phyloP scores from a whole-genome alignment of 106 monocot species.

The Phalaenopsis equestris region DNA sequence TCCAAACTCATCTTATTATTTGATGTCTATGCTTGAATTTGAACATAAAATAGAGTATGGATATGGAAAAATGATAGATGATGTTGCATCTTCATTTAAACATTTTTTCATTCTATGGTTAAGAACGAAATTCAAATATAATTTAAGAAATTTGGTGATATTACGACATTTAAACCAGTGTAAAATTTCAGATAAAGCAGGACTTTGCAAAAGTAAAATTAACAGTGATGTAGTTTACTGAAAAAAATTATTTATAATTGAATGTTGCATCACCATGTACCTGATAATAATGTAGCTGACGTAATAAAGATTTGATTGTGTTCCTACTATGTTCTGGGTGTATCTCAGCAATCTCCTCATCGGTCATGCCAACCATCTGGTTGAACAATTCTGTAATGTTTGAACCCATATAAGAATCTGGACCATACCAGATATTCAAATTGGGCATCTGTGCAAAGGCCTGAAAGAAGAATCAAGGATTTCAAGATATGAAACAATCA shows the following conservation, averaged over 20 bases:
- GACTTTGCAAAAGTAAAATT: background rate
- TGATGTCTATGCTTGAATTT: background rate
- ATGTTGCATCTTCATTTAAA: background rate
- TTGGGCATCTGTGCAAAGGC: constrained; percentile 90
- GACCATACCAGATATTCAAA: constrained; percentile 87
- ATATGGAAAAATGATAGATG: background rate
- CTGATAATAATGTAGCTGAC: constrained; percentile 72
- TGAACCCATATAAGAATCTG: constrained; percentile 99
- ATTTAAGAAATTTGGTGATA: background rate
- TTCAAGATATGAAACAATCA: background rate
- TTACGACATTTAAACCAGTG: background rate
- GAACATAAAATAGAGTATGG: background rate
- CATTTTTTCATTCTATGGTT: background rate
- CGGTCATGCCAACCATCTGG: constrained; percentile 70
- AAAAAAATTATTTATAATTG: background rate
- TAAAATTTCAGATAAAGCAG: background rate
- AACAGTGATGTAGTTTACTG: background rate
- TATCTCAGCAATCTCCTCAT: constrained; percentile 74
- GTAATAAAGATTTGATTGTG: constrained; percentile 60
- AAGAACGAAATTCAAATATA: background rate
- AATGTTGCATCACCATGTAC: constrained; percentile 23
- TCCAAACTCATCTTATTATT: background rate
- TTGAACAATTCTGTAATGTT: constrained; percentile 86
- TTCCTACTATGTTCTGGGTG: constrained; percentile 78
- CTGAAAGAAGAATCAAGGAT: constrained; percentile 27